A percentile compares a stretch with the other conserved stretches of the same genome.
Evolutionary conservation across 2,329 filamentous ascomycete species (phyloP).

Genomic region (Dendryphion nanum): DNA sequence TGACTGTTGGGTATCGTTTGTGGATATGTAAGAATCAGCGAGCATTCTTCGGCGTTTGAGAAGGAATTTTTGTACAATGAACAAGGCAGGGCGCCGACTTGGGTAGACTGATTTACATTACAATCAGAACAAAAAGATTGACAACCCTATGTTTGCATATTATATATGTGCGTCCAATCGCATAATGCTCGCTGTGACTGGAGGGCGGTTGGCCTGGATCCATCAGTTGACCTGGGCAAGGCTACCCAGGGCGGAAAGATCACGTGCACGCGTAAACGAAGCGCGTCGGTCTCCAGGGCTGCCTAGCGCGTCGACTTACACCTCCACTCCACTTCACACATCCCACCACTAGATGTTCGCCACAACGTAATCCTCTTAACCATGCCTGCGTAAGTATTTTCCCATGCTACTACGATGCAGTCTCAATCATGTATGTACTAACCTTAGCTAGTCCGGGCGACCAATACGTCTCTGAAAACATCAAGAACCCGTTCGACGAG

Average conservation of each 20-base stretch:
- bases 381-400: constrained; percentile 36
- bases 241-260: too few relatives aligned
- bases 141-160: too few relatives aligned
- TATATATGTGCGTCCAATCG: too few relatives aligned
- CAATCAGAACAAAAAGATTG: too few relatives aligned
- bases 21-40: too few relatives aligned
- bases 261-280: not conserved
- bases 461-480: constrained; percentile 34
- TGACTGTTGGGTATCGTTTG: too few relatives aligned
- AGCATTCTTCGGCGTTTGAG: not conserved
- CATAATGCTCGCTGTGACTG: too few relatives aligned
- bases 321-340: constrained; percentile 18
- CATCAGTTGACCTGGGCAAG: too few relatives aligned
- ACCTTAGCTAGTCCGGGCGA: constrained; percentile 32
- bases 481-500: constrained; percentile 79
- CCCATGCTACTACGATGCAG: not conserved
- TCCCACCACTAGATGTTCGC: constrained; percentile 20
- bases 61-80: not conserved
- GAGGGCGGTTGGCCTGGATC: too few relatives aligned
- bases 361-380: constrained; percentile 13
- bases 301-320: constrained; percentile 14
- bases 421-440: not conserved
- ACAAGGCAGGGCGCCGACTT: too few relatives aligned
- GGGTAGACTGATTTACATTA: too few relatives aligned
- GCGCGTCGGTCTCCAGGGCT: not conserved